phyloP scores from a whole-genome alignment of 2,329 filamentous ascomycete genomes.

The Phialophora tarda region DNA sequence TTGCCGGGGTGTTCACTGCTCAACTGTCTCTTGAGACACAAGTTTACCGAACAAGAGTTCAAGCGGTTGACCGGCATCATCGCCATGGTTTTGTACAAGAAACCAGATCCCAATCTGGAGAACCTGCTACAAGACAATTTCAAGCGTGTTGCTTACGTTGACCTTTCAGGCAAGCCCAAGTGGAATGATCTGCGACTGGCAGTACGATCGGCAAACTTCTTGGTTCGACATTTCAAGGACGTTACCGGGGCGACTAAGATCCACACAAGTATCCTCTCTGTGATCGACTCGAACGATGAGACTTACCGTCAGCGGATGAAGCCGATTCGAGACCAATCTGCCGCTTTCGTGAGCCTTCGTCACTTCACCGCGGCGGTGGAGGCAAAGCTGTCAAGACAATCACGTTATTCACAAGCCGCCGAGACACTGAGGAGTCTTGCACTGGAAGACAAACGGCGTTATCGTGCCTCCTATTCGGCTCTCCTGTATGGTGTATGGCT shows the following conservation, averaged over 20 bases:
- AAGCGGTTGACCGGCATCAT: constrained; percentile 13
- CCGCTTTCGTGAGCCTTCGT: constrained; percentile 10
- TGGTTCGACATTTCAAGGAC: constrained; percentile 11
- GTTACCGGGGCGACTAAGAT: background rate
- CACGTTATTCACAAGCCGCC: constrained; percentile 2
- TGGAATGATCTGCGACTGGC: constrained; percentile 12
- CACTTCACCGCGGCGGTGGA: constrained; percentile 12
- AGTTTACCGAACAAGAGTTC: constrained; percentile 13
- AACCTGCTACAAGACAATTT: constrained; percentile 9
- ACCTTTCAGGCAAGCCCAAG: constrained; percentile 1
- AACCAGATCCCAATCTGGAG: constrained; percentile 1
- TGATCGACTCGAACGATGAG: constrained; percentile 7
- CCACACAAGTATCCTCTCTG: constrained; percentile 3
- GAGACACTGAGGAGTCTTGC: constrained; percentile 11
- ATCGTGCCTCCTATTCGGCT: constrained; percentile 21
- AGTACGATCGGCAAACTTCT: constrained; percentile 10
- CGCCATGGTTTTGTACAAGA: constrained; percentile 8
- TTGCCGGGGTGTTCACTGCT: constrained; percentile 11
- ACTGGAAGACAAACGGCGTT: constrained; percentile 9
- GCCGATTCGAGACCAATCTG: constrained; percentile 7
- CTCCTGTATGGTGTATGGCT: constrained; percentile 23
- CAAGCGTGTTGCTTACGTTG: constrained; percentile 9
- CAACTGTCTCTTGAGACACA: constrained; percentile 6
- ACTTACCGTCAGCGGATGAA: constrained; percentile 8
- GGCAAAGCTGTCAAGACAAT: constrained; percentile 8